Conservation (phyloP, 2,329 filamentous ascomycete species). For the Trichoderma endophyticum region DNA sequence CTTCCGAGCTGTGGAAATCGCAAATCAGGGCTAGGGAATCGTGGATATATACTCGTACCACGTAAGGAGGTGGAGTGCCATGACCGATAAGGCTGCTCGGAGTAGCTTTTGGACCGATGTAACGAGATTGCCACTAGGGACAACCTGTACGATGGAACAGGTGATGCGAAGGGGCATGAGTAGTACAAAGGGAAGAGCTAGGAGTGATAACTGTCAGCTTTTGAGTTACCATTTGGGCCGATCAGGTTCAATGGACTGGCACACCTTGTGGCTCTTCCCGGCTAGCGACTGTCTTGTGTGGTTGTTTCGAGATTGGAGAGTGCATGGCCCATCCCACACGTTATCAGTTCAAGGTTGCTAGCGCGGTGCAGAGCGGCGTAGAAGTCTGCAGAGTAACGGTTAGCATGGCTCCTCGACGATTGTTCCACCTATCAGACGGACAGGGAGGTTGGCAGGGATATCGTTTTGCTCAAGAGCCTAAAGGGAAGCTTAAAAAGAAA, state of each 20-base stretch:
- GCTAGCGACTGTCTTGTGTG: neutral
- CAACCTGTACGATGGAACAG: neutral
- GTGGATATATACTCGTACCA: conserved; percentile 1
- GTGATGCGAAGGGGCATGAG: neutral
- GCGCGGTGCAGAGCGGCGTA: neutral
- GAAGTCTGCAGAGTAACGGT: neutral
- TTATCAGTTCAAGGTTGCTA: neutral
- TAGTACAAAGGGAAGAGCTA: neutral
- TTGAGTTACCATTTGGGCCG: neutral
- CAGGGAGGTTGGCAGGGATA: neutral
- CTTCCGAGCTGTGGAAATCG: neutral
- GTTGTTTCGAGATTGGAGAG: neutral
- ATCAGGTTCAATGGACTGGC: neutral
- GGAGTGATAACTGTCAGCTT: neutral
- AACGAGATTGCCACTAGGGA: neutral
- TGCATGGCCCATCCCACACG: neutral
- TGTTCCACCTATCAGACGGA: conserved; percentile 12
- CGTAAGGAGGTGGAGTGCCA: neutral
- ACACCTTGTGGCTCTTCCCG: neutral
- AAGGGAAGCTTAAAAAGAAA: conserved; percentile 15
- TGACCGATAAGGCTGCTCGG: neutral
- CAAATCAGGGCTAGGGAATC: neutral
- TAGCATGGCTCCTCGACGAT: neutral
- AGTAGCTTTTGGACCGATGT: conserved; percentile 2
- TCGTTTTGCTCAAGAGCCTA: neutral